phyloP scores from a whole-genome alignment of 148 eudicot genomes.

The Mesembryanthemum crystallinum region DNA sequence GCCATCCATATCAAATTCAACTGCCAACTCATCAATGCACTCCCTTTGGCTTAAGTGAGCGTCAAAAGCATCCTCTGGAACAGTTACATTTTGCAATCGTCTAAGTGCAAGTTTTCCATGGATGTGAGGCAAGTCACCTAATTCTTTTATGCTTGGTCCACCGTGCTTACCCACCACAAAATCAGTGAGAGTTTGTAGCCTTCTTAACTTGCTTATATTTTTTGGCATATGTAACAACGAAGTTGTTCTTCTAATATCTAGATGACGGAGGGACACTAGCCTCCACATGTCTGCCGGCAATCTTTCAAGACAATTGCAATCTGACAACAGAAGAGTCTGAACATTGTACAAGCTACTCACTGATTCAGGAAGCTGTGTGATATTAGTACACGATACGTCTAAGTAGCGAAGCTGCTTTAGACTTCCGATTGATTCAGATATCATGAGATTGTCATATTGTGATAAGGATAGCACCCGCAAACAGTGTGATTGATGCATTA shows the following conservation, averaged over 20 bases:
- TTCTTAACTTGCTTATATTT: background rate
- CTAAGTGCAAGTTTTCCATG: constrained; percentile 11
- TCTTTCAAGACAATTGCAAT: background rate
- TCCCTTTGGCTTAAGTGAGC: background rate
- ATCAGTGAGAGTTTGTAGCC: constrained; percentile 3
- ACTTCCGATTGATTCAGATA: constrained; percentile 7
- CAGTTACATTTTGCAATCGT: constrained; percentile 7
- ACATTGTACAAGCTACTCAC: constrained; percentile 9
- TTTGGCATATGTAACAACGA: constrained; percentile 3
- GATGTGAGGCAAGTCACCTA: background rate
- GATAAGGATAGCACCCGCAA: constrained; percentile 4
- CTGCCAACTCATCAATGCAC: background rate
- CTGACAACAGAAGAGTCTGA: constrained; percentile 5
- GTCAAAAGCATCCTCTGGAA: background rate
- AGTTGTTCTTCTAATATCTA: background rate
- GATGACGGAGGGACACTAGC: constrained; percentile 3
- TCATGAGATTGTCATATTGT: background rate
- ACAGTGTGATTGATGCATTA: background rate
- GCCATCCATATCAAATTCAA: background rate
- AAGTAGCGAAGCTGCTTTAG: constrained; percentile 13
- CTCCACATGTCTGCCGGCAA: constrained; percentile 4
- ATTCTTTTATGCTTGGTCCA: constrained; percentile 1
- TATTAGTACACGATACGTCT: background rate
- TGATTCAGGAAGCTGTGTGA: constrained; percentile 4
- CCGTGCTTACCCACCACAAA: constrained; percentile 5